Base-by-base conservation (phyloP, 345 rosid species). In the Jatropha curcas region DNA sequence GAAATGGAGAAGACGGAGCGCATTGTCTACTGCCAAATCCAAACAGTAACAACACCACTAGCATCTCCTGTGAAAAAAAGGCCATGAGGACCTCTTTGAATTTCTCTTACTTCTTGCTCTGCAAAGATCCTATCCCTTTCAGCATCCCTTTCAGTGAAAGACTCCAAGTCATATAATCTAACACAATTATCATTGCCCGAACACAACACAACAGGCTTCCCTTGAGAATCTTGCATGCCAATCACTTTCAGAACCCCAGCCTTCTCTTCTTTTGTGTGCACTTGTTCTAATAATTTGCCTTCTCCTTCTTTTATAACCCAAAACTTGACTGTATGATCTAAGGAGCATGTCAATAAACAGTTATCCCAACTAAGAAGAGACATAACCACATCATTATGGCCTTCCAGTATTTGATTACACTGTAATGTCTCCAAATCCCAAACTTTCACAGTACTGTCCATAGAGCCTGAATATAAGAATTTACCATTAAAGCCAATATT, bases 141-240 rank as follows among this genome's bases (percentile, higher is more conserved):
- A 53, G 58, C 22, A 9, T 25, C 58, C 27, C 27, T 53, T 19
- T 4, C 58, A 53, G 58, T 7, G 58, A 53, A 53, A 4, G 58
- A 53, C 3, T 55, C 30, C 59, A 55, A 55, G 6, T 55, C 59
- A 7, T 22, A 24, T 5, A 55, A 22, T 4, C 27, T 1, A 22
- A 55, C 31, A n/a, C 13, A 22, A 22, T 55, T 55, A 11, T 60
- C 65, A 60, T 60, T 60, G 65, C 65, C 33, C 12, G 65, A 33
- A 19, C 65, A 60, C 11, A 60, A 10, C 43, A 60, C 25, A 11
- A 34, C 24, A 34, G 43, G 65, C 65, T 60, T 60, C 10, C 65
- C 65, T 22, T 34, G 3, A 16, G 25, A 3, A 60, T 60, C 65
- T 25, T 20, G 11, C 65, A 34, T 60, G 1, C 65, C 65, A 60